A percentile compares a stretch with the other conserved stretches of the same genome.
Conservation (phyloP, 495 filamentous ascomycete genomes). For the Penicillium odoratum region DNA sequence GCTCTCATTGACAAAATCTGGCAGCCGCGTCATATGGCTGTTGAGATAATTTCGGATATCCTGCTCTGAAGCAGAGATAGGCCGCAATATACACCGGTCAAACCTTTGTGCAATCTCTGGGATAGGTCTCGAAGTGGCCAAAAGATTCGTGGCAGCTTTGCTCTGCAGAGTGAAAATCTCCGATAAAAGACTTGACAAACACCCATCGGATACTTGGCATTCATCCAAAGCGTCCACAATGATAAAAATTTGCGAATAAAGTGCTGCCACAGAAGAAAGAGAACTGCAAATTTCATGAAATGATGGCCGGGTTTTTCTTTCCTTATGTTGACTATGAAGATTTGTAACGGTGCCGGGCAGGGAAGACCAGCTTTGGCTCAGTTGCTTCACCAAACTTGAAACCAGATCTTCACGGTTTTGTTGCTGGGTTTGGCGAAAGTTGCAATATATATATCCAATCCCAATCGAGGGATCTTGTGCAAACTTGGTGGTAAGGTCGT, state of each 20-base stretch:
- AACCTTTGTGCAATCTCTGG: background rate
- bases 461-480: constrained; percentile 17
- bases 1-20: background rate
- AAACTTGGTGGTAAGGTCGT: constrained; percentile 24
- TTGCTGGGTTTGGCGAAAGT: constrained; percentile 13
- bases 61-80: background rate
- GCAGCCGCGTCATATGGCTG: background rate
- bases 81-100: background rate
- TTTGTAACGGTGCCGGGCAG: background rate
- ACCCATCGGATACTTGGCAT: background rate
- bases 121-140: background rate
- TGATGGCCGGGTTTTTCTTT: background rate
- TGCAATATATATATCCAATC: constrained; percentile 42
- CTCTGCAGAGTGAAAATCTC: background rate
- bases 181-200: background rate
- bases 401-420: constrained; percentile 19
- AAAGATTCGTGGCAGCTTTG: background rate
- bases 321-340: background rate
- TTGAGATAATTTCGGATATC: background rate
- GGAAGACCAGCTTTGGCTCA: background rate
- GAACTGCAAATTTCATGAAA: background rate
- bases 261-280: background rate
- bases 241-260: background rate
- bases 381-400: constrained; percentile 27
- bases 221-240: background rate